phyloP scores from a whole-genome alignment of 1,284 basidiomycete species.

The Boletus semigastroideus region DNA sequence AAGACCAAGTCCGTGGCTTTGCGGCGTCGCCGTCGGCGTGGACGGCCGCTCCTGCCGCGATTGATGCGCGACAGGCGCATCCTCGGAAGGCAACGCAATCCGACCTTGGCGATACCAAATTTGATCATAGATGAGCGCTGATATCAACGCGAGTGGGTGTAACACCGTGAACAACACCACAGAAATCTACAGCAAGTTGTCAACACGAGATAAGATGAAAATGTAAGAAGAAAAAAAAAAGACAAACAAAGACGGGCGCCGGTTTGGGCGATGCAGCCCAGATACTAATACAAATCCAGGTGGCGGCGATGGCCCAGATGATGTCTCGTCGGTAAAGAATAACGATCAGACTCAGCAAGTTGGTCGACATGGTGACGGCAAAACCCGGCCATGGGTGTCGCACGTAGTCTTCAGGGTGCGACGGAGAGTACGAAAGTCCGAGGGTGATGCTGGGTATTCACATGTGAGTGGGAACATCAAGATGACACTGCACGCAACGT shows the following conservation, averaged over 20 bases:
- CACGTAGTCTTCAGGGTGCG: constrained; percentile 45
- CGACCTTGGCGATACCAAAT: constrained; percentile 34
- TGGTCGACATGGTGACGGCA: constrained; percentile 57
- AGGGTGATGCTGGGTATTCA: constrained; percentile 51
- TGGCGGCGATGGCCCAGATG: constrained; percentile 69
- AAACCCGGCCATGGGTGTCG: constrained; percentile 62
- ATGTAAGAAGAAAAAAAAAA: not conserved
- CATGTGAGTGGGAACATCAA: constrained; percentile 32
- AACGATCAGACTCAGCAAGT: constrained; percentile 57
- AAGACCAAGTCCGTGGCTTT: not conserved
- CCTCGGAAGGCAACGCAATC: constrained; percentile 47
- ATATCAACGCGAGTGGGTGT: constrained; percentile 55
- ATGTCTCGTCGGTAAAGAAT: constrained; percentile 58
- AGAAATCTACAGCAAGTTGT: constrained; percentile 43
- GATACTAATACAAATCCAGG: constrained; percentile 66
- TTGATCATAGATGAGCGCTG: constrained; percentile 38
- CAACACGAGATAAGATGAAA: not conserved
- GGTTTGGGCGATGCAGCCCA: constrained; percentile 64
- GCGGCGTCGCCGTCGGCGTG: constrained; percentile 1
- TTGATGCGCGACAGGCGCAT: not conserved
- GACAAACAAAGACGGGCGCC: constrained; percentile 57
- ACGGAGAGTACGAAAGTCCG: constrained; percentile 46
- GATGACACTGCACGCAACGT: constrained; percentile 15
- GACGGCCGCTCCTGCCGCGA: not conserved
- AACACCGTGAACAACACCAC: constrained; percentile 57